These are phyloP conservation scores for Coemansia sp. DNA, from an alignment of 192 early-diverging fungal species.

Conservation along the genomic window DNA sequence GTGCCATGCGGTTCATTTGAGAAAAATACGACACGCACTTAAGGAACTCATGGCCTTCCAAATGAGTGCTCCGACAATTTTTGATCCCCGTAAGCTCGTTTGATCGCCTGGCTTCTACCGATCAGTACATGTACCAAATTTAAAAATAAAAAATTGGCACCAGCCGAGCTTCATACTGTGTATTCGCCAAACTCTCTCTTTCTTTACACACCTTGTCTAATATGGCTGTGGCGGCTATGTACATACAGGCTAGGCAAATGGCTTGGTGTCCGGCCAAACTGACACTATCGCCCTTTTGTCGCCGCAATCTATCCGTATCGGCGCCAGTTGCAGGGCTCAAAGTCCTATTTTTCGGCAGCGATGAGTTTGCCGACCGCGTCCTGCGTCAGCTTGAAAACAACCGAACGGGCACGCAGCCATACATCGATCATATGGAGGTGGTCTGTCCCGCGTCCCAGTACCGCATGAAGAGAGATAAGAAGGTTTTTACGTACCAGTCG, in stretches of 20 bases:
- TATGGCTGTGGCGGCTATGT: slow-evolving; percentile 7
- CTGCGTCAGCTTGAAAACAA: slow-evolving; percentile 60
- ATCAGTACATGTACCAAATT: background rate
- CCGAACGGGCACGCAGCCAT: slow-evolving; percentile 24
- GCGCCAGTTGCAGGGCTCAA: slow-evolving; percentile 12
- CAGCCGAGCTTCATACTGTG: background rate
- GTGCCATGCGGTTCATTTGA: background rate
- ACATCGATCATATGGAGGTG: slow-evolving; percentile 13
- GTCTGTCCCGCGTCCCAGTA: slow-evolving; percentile 15
- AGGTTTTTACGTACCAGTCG: slow-evolving; percentile 13
- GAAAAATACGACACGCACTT: background rate
- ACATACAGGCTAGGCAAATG: background rate
- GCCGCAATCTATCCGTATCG: background rate
- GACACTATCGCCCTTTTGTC: background rate
- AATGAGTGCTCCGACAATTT: background rate
- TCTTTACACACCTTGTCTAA: background rate
- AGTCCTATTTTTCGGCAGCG: slow-evolving; percentile 87
- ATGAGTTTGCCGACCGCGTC: slow-evolving; percentile 72
- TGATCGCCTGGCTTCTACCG: background rate
- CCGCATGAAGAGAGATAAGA: slow-evolving; percentile 16
- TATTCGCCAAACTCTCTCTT: background rate
- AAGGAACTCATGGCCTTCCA: background rate
- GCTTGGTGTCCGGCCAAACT: background rate
- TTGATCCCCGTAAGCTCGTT: background rate
- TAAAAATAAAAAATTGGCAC: background rate